These are phyloP conservation scores for sunflower (Helianthus annuus) DNA, from an alignment of 129 eudicot species.

Conservation along the genomic window DNA sequence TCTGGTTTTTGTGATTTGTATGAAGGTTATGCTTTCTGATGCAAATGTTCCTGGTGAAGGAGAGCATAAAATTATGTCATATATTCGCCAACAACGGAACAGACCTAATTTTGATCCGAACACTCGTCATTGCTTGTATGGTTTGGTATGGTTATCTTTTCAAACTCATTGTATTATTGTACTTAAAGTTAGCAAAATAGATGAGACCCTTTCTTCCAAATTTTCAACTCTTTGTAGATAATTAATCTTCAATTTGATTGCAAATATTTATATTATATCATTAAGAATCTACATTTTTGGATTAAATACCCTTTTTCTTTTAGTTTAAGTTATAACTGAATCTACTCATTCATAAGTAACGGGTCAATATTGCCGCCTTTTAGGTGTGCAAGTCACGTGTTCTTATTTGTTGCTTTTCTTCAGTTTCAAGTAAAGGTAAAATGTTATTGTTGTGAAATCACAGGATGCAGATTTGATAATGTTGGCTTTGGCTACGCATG, in stretches of 20 bases:
- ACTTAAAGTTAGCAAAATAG: no score
- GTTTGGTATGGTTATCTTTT: no score
- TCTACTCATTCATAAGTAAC: slow-evolving; percentile 2
- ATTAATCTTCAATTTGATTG: not conserved
- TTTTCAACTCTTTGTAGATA: not conserved
- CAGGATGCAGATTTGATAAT: slow-evolving; percentile 94
- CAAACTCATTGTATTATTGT: no score
- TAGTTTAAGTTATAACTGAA: not conserved
- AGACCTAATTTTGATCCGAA: no score
- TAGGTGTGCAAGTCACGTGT: not conserved
- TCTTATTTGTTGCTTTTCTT: slow-evolving; percentile 10
- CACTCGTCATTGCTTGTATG: no score
- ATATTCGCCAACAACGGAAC: slow-evolving; percentile 4
- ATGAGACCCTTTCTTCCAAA: not conserved
- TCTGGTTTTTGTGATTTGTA: slow-evolving; percentile 9
- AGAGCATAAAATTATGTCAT: slow-evolving; percentile 95
- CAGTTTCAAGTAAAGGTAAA: slow-evolving; percentile 9
- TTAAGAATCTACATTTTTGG: no score
- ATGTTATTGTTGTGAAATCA: slow-evolving; percentile 18
- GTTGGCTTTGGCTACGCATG: slow-evolving; percentile 90
- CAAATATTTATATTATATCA: slow-evolving; percentile 3
- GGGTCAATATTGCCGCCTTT: not conserved
- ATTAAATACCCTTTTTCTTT: not conserved
- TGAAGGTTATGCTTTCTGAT: slow-evolving; percentile 93
- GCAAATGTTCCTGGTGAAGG: slow-evolving; percentile 99